phyloP scores from a whole-genome alignment of 1,284 basidiomycete genomes.

The Apiotrichum sp. region DNA sequence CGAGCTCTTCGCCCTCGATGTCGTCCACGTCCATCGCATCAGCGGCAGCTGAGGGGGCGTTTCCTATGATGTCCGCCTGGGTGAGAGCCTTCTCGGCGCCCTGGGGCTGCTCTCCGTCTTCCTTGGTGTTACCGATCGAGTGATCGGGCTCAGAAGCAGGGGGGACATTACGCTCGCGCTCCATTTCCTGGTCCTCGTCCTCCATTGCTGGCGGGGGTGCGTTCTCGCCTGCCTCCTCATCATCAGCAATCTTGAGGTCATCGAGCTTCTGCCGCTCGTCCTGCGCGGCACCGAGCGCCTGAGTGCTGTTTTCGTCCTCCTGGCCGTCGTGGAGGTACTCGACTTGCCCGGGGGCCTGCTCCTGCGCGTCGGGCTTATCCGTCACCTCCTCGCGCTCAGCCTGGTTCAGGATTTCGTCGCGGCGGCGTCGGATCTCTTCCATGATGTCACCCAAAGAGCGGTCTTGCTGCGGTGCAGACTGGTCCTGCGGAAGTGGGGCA shows the following conservation, averaged over 20 bases:
- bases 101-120: conserved; percentile 18
- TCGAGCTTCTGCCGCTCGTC: conserved; percentile 74
- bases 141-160: conserved; percentile 13
- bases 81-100: conserved; percentile 46
- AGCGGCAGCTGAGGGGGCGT: conserved; percentile 21
- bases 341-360: conserved; percentile 57
- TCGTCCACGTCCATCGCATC: conserved; percentile 35
- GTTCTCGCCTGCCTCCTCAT: conserved; percentile 33
- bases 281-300: conserved; percentile 80
- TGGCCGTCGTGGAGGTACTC: conserved; percentile 76
- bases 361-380: conserved; percentile 34
- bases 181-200: conserved; percentile 18
- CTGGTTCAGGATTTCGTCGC: conserved; percentile 72
- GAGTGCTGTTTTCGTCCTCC: conserved; percentile 65
- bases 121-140: conserved; percentile 17
- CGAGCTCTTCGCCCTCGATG: conserved; percentile 36
- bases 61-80: conserved; percentile 39
- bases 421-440: conserved; percentile 73
- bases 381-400: conserved; percentile 47
- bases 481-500: conserved; percentile 33
- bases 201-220: conserved; percentile 14
- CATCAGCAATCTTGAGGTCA: conserved; percentile 69
- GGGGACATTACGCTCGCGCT: background rate
- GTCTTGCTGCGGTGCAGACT: conserved; percentile 55
- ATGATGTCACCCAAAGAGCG: conserved; percentile 81